phyloP scores from a whole-genome alignment of 306 rosid genomes.

The Vigna angularis region DNA sequence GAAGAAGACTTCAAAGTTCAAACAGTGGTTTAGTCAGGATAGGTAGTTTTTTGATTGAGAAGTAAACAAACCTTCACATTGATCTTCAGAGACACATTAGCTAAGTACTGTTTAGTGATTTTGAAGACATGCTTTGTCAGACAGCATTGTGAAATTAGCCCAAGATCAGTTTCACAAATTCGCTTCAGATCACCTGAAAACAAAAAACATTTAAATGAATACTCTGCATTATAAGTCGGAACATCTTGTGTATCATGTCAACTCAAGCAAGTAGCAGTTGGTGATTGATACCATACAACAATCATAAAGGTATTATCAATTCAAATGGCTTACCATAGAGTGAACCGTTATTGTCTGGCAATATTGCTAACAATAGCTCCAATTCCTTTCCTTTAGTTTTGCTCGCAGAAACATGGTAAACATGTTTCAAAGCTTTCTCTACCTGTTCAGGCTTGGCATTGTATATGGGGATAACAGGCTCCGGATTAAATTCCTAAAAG shows the following conservation, averaged over 20 bases:
- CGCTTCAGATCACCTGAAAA: slow-evolving; percentile 91
- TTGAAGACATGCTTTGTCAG: slow-evolving; percentile 92
- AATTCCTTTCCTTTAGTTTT: slow-evolving; percentile 89
- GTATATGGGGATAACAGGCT: slow-evolving; percentile 87
- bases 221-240: slow-evolving; percentile 8
- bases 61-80: slow-evolving; percentile 78
- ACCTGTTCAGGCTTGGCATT: slow-evolving; percentile 92
- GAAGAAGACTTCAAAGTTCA: background rate
- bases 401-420: slow-evolving; percentile 76
- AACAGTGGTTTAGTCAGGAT: background rate
- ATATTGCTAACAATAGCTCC: slow-evolving; percentile 81
- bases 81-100: slow-evolving; percentile 92
- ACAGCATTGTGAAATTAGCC: slow-evolving; percentile 90
- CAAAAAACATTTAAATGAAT: slow-evolving; percentile 18
- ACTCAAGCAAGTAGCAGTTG: slow-evolving; percentile 6
- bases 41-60: slow-evolving; percentile 15
- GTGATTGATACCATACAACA: slow-evolving; percentile 1
- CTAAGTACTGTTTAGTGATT: slow-evolving; percentile 88
- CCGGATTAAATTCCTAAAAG: slow-evolving; percentile 77
- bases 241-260: background rate
- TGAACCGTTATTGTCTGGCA: slow-evolving; percentile 93
- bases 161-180: slow-evolving; percentile 93
- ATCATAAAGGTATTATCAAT: background rate
- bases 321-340: slow-evolving; percentile 65
- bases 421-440: slow-evolving; percentile 90